Base-by-base conservation (phyloP, 2,329 filamentous ascomycete genomes). In the Penicillium polonicum region DNA sequence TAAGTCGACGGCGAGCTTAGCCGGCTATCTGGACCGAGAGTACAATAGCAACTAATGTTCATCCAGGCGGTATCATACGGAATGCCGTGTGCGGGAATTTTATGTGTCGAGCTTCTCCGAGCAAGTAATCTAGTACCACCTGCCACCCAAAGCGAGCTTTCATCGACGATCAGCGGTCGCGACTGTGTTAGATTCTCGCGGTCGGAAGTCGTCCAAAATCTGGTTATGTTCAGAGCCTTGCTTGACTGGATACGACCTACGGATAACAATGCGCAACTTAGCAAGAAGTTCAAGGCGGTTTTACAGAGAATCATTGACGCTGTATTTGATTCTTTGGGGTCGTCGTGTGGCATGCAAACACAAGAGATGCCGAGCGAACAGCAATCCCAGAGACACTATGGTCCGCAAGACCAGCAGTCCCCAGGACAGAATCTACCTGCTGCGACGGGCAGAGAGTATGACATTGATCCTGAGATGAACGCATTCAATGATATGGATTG, bases 191-290 rank as follows among this genome's bases (percentile, higher is more conserved):
- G 15, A 23, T 33, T 35, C 44, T 17, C 44, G 10, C 44, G 44
- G 44, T 46, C 44, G 19, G 29, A 46, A 23, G 44, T 46, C 6
- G 13, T 46, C 19, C 44, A 46, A 17, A 46, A 6, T 23, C 44
- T 46, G 5, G 19, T 46, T 12, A 23, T 46, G 29, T 46, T 46
- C 44, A 46, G 8, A 23, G 44, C 44, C 7, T 46, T 46, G 2
- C 44, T 46, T 33, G 44, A 46, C 44, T 46, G 44, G 44, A 46
- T 46, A 46, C 44, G 44, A 13, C 44, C 44, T 5, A 46, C 44
- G 13, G 44, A 46, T 33, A 46, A 46, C 8, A 46, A 46, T 17
- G 29, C 13, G 13, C 44, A 46, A 19, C 44, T 46, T 33, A 46
- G 44, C 44, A 46, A 46, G 19, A 46, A 46, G 19, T 46, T 46